Percentiles rank a stretch among this genome's conserved stretches.
These are phyloP conservation scores for Ramularia endophylla DNA, from an alignment of 2,329 filamentous ascomycete species.

Conservation along the genomic window DNA sequence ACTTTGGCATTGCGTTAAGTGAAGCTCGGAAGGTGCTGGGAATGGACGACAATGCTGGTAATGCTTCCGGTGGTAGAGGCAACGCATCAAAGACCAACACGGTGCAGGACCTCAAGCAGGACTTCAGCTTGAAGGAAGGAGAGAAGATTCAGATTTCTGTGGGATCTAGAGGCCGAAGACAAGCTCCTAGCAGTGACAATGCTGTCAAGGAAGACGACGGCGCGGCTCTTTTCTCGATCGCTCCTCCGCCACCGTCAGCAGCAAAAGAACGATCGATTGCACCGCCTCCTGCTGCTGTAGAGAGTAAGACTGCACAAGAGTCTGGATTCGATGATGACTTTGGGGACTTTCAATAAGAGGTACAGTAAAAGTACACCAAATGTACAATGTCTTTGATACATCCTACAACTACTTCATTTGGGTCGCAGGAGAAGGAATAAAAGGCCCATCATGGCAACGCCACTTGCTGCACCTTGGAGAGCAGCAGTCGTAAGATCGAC, in stretches of 20 bases:
- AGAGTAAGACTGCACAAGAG: slow-evolving; percentile 46
- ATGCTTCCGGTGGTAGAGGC: slow-evolving; percentile 41
- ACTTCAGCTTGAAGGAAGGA: slow-evolving; percentile 82
- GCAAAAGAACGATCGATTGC: slow-evolving; percentile 48
- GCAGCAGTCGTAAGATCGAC: slow-evolving; percentile 42
- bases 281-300: slow-evolving; percentile 55
- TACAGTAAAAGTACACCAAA: background rate
- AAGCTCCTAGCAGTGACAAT: slow-evolving; percentile 29
- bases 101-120: slow-evolving; percentile 53
- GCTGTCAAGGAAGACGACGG: slow-evolving; percentile 38
- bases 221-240: slow-evolving; percentile 62
- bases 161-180: slow-evolving; percentile 50
- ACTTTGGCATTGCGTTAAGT: slow-evolving; percentile 74
- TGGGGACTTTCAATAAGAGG: slow-evolving; percentile 64
- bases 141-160: slow-evolving; percentile 83
- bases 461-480: slow-evolving; percentile 40
- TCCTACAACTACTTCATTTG: slow-evolving; percentile 15
- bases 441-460: slow-evolving; percentile 32
- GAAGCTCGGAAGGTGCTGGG: slow-evolving; percentile 68
- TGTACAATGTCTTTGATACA: background rate
- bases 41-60: slow-evolving; percentile 51
- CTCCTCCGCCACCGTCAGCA: slow-evolving; percentile 61
- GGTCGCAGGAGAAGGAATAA: slow-evolving; percentile 30
- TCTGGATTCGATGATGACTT: slow-evolving; percentile 84
- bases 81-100: slow-evolving; percentile 30